Evolutionary conservation across 1,284 basidiomycete genomes (phyloP).

Genomic region (Schizophyllum commune): DNA sequence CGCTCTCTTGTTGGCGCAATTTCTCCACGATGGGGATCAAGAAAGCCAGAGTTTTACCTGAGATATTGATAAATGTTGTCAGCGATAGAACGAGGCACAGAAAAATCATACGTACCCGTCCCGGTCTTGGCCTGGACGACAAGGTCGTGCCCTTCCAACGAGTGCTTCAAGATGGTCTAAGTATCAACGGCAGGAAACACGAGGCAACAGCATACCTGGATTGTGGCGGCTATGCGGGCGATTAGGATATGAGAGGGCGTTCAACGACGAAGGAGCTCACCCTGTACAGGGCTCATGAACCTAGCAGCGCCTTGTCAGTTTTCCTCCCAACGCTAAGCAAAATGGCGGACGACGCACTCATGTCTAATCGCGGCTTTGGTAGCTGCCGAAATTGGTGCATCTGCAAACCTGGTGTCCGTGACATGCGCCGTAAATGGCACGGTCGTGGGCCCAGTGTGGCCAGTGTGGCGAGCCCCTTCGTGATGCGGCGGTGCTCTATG

Average conservation of each 20-base stretch:
- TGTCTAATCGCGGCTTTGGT: constrained; percentile 32
- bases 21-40: constrained; percentile 80
- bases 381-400: constrained; percentile 21
- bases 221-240: constrained; percentile 21
- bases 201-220: constrained; percentile 18
- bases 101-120: constrained; percentile 15
- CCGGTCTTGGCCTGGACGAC: constrained; percentile 43
- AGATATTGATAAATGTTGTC: background rate
- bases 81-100: background rate
- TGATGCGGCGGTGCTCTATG: background rate
- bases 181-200: background rate
- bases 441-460: background rate
- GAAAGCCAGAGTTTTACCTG: constrained; percentile 80
- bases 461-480: no score
- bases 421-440: background rate
- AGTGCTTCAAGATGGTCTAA: constrained; percentile 18
- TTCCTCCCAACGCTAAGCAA: constrained; percentile 1
- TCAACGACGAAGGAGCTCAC: constrained; percentile 12
- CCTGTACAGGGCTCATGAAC: constrained; percentile 33
- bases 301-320: background rate
- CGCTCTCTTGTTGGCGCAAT: constrained; percentile 28
- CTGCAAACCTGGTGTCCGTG: constrained; percentile 14
- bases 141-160: constrained; percentile 28
- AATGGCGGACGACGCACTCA: constrained; percentile 22
- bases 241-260: background rate